phyloP scores from a whole-genome alignment of 225 moss, liverwort and hornwort species.

The Marchantia paleacea region DNA sequence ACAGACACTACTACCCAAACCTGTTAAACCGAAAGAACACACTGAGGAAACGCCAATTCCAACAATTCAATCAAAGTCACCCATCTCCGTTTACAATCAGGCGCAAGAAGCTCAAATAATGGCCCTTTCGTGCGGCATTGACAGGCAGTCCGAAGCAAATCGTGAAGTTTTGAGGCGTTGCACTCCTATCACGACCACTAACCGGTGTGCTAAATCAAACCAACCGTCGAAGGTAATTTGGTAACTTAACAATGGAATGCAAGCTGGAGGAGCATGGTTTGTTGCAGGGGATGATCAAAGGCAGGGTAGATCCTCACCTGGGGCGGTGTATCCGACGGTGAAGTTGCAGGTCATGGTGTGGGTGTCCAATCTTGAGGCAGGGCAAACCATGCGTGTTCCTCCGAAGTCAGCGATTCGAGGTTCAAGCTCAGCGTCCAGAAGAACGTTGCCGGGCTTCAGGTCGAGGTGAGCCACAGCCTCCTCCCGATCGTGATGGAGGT shows the following conservation, averaged over 20 bases:
- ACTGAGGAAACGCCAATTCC: not conserved
- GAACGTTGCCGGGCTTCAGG: constrained; percentile 30
- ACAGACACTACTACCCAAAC: too few species aligned
- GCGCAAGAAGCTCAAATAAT: too few species aligned
- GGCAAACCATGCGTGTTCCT: not conserved
- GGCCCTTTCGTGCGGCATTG: too few species aligned
- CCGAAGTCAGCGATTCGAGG: constrained; percentile 36
- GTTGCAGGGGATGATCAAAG: too few species aligned
- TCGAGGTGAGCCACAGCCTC: constrained; percentile 25
- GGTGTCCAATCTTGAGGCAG: not conserved
- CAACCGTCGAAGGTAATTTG: too few species aligned
- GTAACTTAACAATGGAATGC: not conserved
- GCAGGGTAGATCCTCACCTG: not conserved
- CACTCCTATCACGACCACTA: too few species aligned
- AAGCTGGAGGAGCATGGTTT: not conserved
- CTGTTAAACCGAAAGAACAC: not conserved
- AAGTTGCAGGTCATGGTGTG: constrained; percentile 17
- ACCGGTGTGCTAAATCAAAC: too few species aligned
- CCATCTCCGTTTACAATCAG: too few species aligned
- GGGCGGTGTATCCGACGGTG: constrained; percentile 15
- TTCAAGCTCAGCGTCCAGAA: constrained; percentile 22
- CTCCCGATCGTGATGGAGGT: constrained; percentile 27
- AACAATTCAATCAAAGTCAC: not conserved
- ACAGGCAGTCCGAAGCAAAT: too few species aligned
- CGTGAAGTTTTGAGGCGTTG: too few species aligned